Evolutionary conservation across 352 stramenopile species (phyloP), one percentile per base, ranked within the genome.

Genomic region (Phytophthora uliginosa): DNA sequence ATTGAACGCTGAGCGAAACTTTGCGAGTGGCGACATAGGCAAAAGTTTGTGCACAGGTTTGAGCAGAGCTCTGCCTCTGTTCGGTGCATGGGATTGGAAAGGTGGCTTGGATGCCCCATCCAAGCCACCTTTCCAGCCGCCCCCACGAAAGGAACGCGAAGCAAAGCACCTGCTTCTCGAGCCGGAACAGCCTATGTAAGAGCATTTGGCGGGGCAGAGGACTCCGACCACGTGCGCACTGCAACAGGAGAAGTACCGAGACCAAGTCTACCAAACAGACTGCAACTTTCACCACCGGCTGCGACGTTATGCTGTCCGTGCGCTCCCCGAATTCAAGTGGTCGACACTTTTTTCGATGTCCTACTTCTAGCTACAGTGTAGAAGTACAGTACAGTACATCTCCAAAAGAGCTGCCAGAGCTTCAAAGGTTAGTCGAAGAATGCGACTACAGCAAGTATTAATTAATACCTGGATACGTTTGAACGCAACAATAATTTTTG

Each of bases 221-320:
- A 55, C 67, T 59, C 59, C 7, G 20, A 28, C 3, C 20, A 3
- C 50, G 17, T 31, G 18, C 4, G 47, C 8, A 8, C 10, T 42
- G 3, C 20, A 60, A 7, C 48, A 51, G 17, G 28, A 4, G 22
- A 24, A 48, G 55, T 63, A 71, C 36, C 1, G 31, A 42, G 55
- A 15, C 24, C 28, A 6, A 65, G 18, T 50, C 62, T 38, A 26
- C 45, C 56, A 58, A 60, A 71, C 47, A 60, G 55, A 42, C 34
- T 72, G 22, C 28, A 20, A 22, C 12, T 56, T 34, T 22, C 24
- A 24, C 24, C 9, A 10, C 50, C 22, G 0, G 15, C 34, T 54
- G 31, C 20, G 52, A 69, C 33, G 68, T 71, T 71, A 53, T 48
- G 48, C 62, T 75, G 55, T 71, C 64, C 55, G 62, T 26, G 12